Percentiles rank a stretch among this genome's conserved stretches.
These are phyloP conservation scores for Fusarium pseudoanthophilum DNA, from an alignment of 2,329 filamentous ascomycete species.

Conservation along the genomic window DNA sequence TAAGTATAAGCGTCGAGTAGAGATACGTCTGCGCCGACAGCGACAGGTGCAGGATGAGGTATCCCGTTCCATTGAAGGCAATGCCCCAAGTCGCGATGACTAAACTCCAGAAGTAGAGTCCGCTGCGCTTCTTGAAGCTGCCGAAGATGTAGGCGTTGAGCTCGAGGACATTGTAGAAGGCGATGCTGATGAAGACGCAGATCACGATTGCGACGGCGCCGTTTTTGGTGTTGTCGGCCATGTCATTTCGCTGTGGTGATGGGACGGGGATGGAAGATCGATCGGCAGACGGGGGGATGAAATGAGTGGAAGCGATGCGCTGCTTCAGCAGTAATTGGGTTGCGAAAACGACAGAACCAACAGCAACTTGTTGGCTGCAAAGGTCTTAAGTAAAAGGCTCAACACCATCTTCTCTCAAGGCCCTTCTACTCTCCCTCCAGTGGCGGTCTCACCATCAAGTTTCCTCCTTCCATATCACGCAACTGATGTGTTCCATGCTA, in stretches of 20 bases:
- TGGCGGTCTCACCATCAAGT: not conserved
- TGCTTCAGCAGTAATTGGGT: no score
- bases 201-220: constrained; percentile 35
- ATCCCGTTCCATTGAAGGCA: constrained; percentile 54
- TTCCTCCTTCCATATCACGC: constrained; percentile 4
- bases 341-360: not conserved
- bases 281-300: not conserved
- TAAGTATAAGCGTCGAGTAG: constrained; percentile 44
- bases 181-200: constrained; percentile 41
- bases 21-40: constrained; percentile 19
- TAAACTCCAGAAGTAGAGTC: constrained; percentile 54
- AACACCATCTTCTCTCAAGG: not conserved
- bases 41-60: constrained; percentile 54
- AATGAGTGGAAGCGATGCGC: not conserved
- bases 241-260: not conserved
- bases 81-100: constrained; percentile 49
- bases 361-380: not conserved
- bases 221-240: constrained; percentile 21
- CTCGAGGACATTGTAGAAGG: constrained; percentile 50
- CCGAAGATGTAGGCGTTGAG: constrained; percentile 47
- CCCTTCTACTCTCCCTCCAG: not conserved
- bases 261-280: not conserved
- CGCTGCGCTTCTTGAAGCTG: constrained; percentile 47
- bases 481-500: not conserved
- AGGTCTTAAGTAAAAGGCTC: not conserved